Evolutionary conservation across 768 basidiomycete genomes (phyloP).

Genomic region (Russula virescens): DNA sequence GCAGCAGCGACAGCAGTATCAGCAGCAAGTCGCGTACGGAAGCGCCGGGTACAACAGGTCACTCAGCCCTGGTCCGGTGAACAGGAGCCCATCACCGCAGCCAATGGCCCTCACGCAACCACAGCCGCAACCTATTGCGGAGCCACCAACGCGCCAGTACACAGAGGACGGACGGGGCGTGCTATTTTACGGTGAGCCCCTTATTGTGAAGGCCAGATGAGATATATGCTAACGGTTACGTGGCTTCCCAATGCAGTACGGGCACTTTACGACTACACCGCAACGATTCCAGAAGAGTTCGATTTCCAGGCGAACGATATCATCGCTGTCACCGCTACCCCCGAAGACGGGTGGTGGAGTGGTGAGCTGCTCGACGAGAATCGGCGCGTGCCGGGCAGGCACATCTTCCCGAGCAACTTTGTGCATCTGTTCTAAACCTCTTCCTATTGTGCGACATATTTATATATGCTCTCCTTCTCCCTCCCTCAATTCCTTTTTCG

Average conservation of each 20-base stretch:
- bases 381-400: constrained; percentile 60
- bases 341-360: constrained; percentile 98
- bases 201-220: constrained; percentile 8
- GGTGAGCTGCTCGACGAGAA: constrained; percentile 79
- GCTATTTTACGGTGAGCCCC: constrained; percentile 74
- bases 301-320: constrained; percentile 94
- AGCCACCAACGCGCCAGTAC: constrained; percentile 62
- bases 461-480: neutral
- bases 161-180: constrained; percentile 80
- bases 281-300: constrained; percentile 88
- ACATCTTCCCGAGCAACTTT: constrained; percentile 87
- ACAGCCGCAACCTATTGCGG: constrained; percentile 14
- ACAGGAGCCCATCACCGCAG: constrained; percentile 49
- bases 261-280: constrained; percentile 82
- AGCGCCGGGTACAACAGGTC: constrained; percentile 37
- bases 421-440: constrained; percentile 71
- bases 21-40: constrained; percentile 30
- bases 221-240: neutral
- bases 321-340: constrained; percentile 90
- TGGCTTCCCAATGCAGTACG: constrained; percentile 48
- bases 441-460: neutral
- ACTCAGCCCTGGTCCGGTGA: constrained; percentile 36
- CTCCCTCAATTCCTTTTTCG: neutral
- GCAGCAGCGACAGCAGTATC: constrained; percentile 34
- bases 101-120: constrained; percentile 29